A percentile compares a stretch with the other conserved stretches of the same genome.
Evolutionary conservation across 352 stramenopile genomes (phyloP).

Genomic region (Ophiocytium majus): DNA sequence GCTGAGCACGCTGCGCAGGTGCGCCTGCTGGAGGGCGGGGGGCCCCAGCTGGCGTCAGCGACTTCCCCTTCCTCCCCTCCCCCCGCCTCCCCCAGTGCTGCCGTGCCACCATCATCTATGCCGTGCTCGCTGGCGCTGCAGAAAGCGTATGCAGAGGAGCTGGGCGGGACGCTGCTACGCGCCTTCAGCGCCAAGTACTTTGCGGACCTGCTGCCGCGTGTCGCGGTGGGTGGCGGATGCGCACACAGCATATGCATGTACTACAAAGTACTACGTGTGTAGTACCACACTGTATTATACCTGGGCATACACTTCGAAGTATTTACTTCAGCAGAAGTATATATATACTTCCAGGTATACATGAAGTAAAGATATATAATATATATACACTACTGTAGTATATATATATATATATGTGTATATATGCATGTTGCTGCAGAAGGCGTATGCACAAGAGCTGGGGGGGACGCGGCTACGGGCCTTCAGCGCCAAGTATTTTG

Average conservation of each 20-base stretch:
- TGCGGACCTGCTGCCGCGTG: conserved; percentile 23
- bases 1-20: not conserved
- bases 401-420: no score
- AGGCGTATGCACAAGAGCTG: conserved; percentile 45
- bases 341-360: no score
- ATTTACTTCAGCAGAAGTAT: no score
- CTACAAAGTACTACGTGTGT: no score
- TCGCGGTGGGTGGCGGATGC: conserved; percentile 13
- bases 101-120: conserved; percentile 9
- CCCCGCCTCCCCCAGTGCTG: no score
- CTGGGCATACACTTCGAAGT: no score
- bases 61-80: not conserved
- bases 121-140: conserved; percentile 24
- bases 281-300: no score
- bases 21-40: not conserved
- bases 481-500: conserved; percentile 14
- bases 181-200: conserved; percentile 22
- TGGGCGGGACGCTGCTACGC: conserved; percentile 38
- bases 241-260: no score
- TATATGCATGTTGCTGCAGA: conserved; percentile 35
- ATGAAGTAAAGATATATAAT: no score
- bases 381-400: no score
- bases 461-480: conserved; percentile 37
- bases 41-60: no score
- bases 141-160: conserved; percentile 43